These are phyloP conservation scores for Pichia manshurica DNA, from an alignment of 805 yeast genomes.

Conservation along the genomic window DNA sequence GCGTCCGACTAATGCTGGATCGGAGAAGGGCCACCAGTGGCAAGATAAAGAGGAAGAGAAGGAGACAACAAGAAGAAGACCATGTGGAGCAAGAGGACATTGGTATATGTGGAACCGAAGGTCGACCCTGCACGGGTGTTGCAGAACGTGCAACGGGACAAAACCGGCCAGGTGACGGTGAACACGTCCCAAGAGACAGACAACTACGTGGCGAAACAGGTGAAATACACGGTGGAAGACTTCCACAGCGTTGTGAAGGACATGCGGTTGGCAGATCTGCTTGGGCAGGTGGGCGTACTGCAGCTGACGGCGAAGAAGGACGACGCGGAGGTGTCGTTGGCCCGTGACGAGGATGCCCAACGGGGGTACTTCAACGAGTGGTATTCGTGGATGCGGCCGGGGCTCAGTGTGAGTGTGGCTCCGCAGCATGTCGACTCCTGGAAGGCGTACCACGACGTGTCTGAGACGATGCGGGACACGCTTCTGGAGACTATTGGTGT, in stretches of 20 bases:
- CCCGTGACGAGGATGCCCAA: background rate
- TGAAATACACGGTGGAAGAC: constrained; percentile 1
- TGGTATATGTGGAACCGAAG: background rate
- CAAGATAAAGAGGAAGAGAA: background rate
- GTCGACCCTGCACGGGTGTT: background rate
- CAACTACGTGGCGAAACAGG: background rate
- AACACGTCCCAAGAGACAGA: background rate
- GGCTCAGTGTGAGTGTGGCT: constrained; percentile 24
- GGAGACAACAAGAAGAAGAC: background rate
- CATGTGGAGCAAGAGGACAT: background rate
- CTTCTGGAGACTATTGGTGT: no score
- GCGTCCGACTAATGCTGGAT: background rate
- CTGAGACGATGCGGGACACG: constrained; percentile 7
- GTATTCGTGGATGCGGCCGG: constrained; percentile 9
- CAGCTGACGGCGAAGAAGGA: background rate
- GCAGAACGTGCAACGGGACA: background rate
- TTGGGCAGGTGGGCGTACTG: background rate
- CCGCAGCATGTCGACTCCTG: constrained; percentile 26
- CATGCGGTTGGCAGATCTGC: background rate
- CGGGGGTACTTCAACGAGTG: constrained; percentile 2
- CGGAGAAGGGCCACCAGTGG: background rate
- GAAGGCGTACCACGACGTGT: constrained; percentile 18
- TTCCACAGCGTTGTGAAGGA: background rate
- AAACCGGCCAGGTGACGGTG: background rate
- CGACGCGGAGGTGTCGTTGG: background rate